These are phyloP conservation scores for Lagenidium giganteum DNA, from an alignment of 352 stramenopile genomes.

Conservation along the genomic window DNA sequence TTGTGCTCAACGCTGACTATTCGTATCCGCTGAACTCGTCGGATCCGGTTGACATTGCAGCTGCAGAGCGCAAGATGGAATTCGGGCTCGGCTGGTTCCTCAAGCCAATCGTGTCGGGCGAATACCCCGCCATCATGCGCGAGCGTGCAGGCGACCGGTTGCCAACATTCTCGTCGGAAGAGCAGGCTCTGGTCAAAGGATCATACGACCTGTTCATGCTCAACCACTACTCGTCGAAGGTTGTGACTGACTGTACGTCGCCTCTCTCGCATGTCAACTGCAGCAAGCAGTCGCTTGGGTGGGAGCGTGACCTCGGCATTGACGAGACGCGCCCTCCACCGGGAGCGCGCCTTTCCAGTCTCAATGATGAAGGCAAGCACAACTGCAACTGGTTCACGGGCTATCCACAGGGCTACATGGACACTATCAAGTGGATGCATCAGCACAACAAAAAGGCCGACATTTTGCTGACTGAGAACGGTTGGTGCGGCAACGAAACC, in stretches of 20 bases:
- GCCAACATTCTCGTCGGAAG: constrained; percentile 77
- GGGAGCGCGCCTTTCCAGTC: constrained; percentile 46
- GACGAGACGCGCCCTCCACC: constrained; percentile 48
- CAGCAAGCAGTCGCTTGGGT: constrained; percentile 25
- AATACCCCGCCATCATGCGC: constrained; percentile 92
- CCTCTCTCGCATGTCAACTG: constrained; percentile 29
- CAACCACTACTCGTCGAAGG: constrained; percentile 90
- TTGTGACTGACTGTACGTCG: constrained; percentile 45
- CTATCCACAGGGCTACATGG: constrained; percentile 49
- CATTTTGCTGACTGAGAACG: constrained; percentile 65
- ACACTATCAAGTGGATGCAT: constrained; percentile 59
- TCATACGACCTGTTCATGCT: constrained; percentile 94
- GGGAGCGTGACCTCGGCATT: constrained; percentile 40
- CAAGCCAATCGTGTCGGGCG: constrained; percentile 86
- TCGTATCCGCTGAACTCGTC: constrained; percentile 69
- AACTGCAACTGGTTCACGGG: constrained; percentile 41
- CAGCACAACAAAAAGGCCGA: constrained; percentile 25
- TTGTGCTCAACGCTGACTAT: constrained; percentile 87
- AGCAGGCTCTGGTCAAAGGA: constrained; percentile 68
- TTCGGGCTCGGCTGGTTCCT: constrained; percentile 91
- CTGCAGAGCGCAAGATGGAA: constrained; percentile 80
- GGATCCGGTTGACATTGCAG: constrained; percentile 33
- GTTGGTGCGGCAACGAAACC: constrained; percentile 55
- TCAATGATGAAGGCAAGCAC: constrained; percentile 26
- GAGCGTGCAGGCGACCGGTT: constrained; percentile 68